A percentile compares a stretch with the other conserved stretches of the same genome.
Conservation (phyloP, 2,329 filamentous ascomycete genomes). For the Blastomyces parvus region DNA sequence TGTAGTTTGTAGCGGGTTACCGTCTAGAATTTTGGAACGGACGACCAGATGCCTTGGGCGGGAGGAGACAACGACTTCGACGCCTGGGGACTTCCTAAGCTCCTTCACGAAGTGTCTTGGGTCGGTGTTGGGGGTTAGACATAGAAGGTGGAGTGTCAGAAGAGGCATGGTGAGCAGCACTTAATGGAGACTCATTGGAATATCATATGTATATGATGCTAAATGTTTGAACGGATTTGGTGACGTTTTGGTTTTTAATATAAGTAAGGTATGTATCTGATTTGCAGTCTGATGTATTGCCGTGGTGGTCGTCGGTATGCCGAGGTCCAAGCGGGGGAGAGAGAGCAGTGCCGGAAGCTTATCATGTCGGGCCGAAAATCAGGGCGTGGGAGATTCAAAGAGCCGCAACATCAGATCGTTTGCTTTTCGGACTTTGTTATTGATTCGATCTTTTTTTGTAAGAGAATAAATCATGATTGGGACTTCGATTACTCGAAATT, state of each 20-base stretch:
- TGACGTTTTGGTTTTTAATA: background rate
- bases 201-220: background rate
- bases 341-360: background rate
- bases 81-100: slow-evolving; percentile 20
- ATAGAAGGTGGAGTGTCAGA: slow-evolving; percentile 29
- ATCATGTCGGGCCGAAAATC: background rate
- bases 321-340: background rate
- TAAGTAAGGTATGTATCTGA: background rate
- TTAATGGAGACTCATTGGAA: background rate
- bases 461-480: background rate
- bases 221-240: background rate
- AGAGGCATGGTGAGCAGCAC: slow-evolving; percentile 24
- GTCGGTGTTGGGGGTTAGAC: slow-evolving; percentile 20
- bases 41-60: slow-evolving; percentile 31
- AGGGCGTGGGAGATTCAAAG: background rate
- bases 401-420: background rate
- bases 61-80: slow-evolving; percentile 28
- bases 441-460: background rate
- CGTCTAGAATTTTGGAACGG: slow-evolving; percentile 26
- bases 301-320: background rate
- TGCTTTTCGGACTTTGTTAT: background rate
- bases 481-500: background rate
- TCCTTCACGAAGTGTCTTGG: slow-evolving; percentile 22
- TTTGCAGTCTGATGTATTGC: background rate
- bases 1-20: slow-evolving; percentile 20